phyloP scores from a whole-genome alignment of 352 stramenopile genomes.

The Globisporangium parvum region DNA sequence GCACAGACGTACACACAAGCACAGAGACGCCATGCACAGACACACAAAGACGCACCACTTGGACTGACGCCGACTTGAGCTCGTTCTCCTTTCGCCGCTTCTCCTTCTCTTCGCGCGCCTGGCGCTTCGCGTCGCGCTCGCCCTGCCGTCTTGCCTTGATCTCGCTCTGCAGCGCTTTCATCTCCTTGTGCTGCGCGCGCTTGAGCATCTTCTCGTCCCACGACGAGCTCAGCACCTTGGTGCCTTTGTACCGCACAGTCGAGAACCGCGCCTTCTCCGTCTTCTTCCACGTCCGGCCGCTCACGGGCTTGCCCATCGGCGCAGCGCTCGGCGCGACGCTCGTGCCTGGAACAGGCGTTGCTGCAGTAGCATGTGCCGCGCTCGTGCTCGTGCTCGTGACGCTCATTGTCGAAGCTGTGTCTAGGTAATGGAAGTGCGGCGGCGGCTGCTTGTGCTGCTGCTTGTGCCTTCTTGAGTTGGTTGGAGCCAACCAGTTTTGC shows the following conservation, averaged over 20 bases:
- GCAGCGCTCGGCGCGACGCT: slow-evolving; percentile 17
- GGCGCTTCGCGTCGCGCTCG: slow-evolving; percentile 69
- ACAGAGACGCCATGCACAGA: slow-evolving; percentile 4
- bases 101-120: slow-evolving; percentile 79
- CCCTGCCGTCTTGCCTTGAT: slow-evolving; percentile 70
- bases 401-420: slow-evolving; percentile 1
- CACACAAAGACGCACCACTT: slow-evolving; percentile 57
- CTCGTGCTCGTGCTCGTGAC: slow-evolving; percentile 14
- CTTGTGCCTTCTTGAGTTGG: neutral
- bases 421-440: neutral
- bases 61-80: slow-evolving; percentile 82
- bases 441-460: neutral
- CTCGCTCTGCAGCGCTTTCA: slow-evolving; percentile 79
- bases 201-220: slow-evolving; percentile 86
- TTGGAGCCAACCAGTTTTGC: too few relatives aligned
- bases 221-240: slow-evolving; percentile 77
- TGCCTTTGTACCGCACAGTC: slow-evolving; percentile 63
- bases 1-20: slow-evolving; percentile 9
- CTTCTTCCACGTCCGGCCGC: slow-evolving; percentile 80
- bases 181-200: slow-evolving; percentile 68
- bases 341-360: slow-evolving; percentile 2
- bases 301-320: slow-evolving; percentile 60
- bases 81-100: slow-evolving; percentile 88
- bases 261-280: slow-evolving; percentile 79
- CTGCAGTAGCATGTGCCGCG: too few relatives aligned